These are phyloP conservation scores for Dioscorea zingiberensis DNA, from an alignment of 106 monocot genomes.

Conservation along the genomic window DNA sequence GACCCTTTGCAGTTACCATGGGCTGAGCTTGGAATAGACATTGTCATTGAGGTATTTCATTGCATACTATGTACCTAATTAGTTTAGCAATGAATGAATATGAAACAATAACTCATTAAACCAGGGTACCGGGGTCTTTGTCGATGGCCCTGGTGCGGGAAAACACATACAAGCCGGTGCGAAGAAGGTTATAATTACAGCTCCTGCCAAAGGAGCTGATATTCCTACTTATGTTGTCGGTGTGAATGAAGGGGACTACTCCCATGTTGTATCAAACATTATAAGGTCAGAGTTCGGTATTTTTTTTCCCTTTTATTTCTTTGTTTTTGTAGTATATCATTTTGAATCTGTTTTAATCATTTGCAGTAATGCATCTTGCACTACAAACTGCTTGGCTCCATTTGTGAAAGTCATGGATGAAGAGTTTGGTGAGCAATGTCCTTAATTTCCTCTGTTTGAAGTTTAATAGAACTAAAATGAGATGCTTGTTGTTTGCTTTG, in stretches of 20 bases:
- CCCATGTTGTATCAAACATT: constrained; percentile 65
- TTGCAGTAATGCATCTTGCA: constrained; percentile 93
- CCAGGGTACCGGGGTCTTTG: constrained; percentile 98
- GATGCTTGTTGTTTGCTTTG: neutral
- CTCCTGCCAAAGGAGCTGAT: constrained; percentile 92
- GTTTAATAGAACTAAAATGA: no score
- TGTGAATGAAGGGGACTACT: constrained; percentile 89
- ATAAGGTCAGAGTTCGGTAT: constrained; percentile 38
- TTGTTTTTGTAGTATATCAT: neutral
- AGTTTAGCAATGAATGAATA: no score
- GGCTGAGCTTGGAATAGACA: constrained; percentile 92
- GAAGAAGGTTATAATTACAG: constrained; percentile 95
- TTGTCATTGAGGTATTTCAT: constrained; percentile 93
- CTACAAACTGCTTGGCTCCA: constrained; percentile 94
- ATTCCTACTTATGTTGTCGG: constrained; percentile 94
- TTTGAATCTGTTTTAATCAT: neutral
- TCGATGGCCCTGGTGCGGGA: constrained; percentile 92
- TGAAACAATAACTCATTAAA: no score
- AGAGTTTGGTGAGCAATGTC: constrained; percentile 56
- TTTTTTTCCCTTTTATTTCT: neutral
- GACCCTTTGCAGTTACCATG: constrained; percentile 94
- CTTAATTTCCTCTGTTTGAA: no score
- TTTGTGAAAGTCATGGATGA: constrained; percentile 93
- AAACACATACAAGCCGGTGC: constrained; percentile 97
- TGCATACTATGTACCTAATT: no score